A percentile compares a stretch with the other conserved stretches of the same genome.
phyloP scores from a whole-genome alignment of 176 grass and related monocot genomes.

The Avena sativa region DNA sequence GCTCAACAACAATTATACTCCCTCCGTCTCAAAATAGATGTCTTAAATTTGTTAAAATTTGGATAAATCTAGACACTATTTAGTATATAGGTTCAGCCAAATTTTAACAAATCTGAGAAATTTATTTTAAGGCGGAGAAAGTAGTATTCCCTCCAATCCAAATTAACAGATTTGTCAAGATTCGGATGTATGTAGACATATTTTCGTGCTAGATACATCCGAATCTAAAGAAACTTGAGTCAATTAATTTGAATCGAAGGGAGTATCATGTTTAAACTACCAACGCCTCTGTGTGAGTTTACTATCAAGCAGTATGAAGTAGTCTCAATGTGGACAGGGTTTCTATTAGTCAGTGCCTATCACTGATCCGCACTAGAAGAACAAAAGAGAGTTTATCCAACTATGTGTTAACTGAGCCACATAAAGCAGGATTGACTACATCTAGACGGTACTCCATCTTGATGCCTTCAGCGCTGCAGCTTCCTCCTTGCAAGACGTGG shows the following conservation, averaged over 20 bases:
- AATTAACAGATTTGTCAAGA: too few species aligned
- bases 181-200: too few species aligned
- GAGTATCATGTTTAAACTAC: conserved; percentile 8
- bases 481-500: conserved; percentile 75
- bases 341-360: conserved; percentile 9
- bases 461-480: conserved; percentile 63
- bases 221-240: too few species aligned
- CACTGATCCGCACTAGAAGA: conserved; percentile 8
- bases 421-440: not conserved
- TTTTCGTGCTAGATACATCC: too few species aligned
- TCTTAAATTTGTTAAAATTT: too few species aligned
- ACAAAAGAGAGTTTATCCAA: conserved; percentile 37
- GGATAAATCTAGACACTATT: too few species aligned
- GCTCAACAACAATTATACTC: not conserved
- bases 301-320: not conserved
- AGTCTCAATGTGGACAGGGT: conserved; percentile 6
- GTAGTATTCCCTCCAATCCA: too few species aligned
- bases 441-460: conserved; percentile 22
- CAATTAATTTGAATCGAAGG: too few species aligned
- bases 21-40: too few species aligned
- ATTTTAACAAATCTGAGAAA: too few species aligned
- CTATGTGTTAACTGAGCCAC: conserved; percentile 5
- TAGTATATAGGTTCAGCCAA: too few species aligned
- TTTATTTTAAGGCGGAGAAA: too few species aligned
- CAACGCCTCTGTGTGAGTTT: conserved; percentile 24